Conservation (phyloP, 2,329 filamentous ascomycete genomes). For the Arachnomyces sp. region DNA sequence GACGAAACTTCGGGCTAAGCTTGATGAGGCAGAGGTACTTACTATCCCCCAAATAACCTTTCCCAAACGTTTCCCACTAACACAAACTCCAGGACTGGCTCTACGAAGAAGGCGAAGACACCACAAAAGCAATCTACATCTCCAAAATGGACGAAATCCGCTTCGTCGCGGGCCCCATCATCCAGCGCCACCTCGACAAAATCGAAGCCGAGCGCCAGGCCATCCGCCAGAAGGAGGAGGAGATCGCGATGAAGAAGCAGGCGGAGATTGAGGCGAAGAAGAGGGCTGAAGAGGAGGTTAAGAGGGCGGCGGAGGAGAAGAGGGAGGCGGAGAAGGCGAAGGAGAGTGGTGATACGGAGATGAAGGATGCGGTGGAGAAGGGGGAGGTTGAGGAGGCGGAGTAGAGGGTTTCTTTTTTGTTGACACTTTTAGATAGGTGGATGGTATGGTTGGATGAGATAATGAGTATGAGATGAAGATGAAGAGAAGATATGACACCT, state of each 20-base stretch:
- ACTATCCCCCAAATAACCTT: not conserved
- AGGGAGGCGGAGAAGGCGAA: slow-evolving; percentile 39
- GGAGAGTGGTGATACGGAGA: slow-evolving; percentile 43
- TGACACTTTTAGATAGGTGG: too few species aligned
- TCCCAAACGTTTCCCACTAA: not conserved
- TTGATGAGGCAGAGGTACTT: slow-evolving; percentile 77
- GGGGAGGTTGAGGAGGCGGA: slow-evolving; percentile 32
- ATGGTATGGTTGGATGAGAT: too few species aligned
- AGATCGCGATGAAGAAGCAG: slow-evolving; percentile 52
- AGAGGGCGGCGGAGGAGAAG: slow-evolving; percentile 42
- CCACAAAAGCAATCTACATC: slow-evolving; percentile 85
- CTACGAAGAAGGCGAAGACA: slow-evolving; percentile 93
- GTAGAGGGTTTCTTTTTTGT: too few species aligned
- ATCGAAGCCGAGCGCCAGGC: slow-evolving; percentile 77
- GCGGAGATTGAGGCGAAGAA: slow-evolving; percentile 65
- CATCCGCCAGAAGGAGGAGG: slow-evolving; percentile 57
- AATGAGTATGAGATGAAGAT: too few species aligned
- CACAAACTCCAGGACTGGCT: slow-evolving; percentile 70
- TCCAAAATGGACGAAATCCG: slow-evolving; percentile 95
- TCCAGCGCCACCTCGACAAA: slow-evolving; percentile 93
- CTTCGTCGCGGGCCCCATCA: slow-evolving; percentile 78
- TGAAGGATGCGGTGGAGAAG: slow-evolving; percentile 47
- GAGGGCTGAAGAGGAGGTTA: slow-evolving; percentile 61
- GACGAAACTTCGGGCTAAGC: slow-evolving; percentile 71
- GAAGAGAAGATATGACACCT: too few species aligned